A percentile compares a stretch with the other conserved stretches of the same genome.
Conservation (phyloP, 2,329 filamentous ascomycete genomes). For the Talaromyces albobiverticillius region DNA sequence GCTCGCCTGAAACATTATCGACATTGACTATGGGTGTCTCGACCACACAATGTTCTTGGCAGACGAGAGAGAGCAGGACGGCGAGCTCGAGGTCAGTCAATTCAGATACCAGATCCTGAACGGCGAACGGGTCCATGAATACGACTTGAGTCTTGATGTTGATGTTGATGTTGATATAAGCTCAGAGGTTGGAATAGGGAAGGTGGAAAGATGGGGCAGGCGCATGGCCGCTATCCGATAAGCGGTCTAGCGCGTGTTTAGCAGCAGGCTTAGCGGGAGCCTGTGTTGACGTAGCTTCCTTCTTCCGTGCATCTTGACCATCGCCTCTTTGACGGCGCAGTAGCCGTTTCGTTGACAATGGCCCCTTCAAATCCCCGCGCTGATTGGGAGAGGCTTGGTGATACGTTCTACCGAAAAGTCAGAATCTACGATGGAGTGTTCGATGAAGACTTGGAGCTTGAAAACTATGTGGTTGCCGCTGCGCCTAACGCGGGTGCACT, state of each 20-base stretch:
- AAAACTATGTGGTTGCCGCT: constrained; percentile 88
- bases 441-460: constrained; percentile 87
- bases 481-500: constrained; percentile 92
- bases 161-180: constrained; percentile 12
- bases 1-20: constrained; percentile 68
- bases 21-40: constrained; percentile 64
- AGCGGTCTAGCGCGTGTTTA: background rate
- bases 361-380: constrained; percentile 65
- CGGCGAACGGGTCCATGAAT: constrained; percentile 59
- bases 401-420: constrained; percentile 92
- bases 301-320: background rate
- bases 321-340: constrained; percentile 11
- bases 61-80: constrained; percentile 73
- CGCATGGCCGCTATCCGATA: background rate
- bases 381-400: constrained; percentile 91
- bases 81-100: constrained; percentile 88
- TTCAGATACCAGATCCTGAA: constrained; percentile 69
- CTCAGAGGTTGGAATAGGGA: background rate
- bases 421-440: constrained; percentile 92
- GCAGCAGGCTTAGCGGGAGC: constrained; percentile 10
- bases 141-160: constrained; percentile 19
- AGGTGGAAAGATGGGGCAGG: background rate
- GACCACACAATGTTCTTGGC: constrained; percentile 84
- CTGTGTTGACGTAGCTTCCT: constrained; percentile 10
- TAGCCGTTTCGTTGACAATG: constrained; percentile 7